phyloP scores from a whole-genome alignment of 2,329 filamentous ascomycete genomes.

The Aspergillus transmontanensis region DNA sequence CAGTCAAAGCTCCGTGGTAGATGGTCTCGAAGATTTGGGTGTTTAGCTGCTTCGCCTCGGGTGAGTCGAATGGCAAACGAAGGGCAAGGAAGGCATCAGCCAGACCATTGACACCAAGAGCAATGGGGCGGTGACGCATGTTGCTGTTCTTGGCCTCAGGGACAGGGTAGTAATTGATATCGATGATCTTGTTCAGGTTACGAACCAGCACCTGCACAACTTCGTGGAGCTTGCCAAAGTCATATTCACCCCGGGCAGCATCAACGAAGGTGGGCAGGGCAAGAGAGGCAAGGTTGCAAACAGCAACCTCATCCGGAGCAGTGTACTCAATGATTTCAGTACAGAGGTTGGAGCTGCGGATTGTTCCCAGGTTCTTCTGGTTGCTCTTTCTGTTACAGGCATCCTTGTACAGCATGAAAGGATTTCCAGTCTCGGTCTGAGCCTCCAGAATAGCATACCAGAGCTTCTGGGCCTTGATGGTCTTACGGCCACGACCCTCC shows the following conservation, averaged over 20 bases:
- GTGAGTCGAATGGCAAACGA: slow-evolving; percentile 94
- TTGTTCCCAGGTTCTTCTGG: slow-evolving; percentile 99
- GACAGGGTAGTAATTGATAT: slow-evolving; percentile 98
- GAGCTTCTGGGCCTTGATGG: slow-evolving; percentile 95
- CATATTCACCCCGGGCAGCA: slow-evolving; percentile 78
- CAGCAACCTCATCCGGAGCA: slow-evolving; percentile 95
- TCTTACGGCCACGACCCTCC: slow-evolving; percentile 84
- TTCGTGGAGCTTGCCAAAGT: slow-evolving; percentile 96
- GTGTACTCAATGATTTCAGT: slow-evolving; percentile 98
- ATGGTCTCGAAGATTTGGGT: slow-evolving; percentile 99
- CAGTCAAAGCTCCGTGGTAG: slow-evolving; percentile 91
- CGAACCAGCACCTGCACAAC: slow-evolving; percentile 88
- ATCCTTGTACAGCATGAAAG: slow-evolving; percentile 99
- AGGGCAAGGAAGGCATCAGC: slow-evolving; percentile 97
- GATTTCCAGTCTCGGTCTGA: slow-evolving; percentile 98
- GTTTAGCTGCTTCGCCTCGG: slow-evolving; percentile 91
- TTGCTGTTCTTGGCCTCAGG: slow-evolving; percentile 92
- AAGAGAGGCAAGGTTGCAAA: slow-evolving; percentile 95
- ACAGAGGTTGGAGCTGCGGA: slow-evolving; percentile 97
- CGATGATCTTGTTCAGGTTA: slow-evolving; percentile 98
- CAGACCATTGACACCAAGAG: slow-evolving; percentile 95
- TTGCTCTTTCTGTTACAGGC: slow-evolving; percentile 98
- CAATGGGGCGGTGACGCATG: slow-evolving; percentile 93
- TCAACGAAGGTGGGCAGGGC: slow-evolving; percentile 91
- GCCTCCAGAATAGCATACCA: slow-evolving; percentile 99